Conservation (phyloP, 257 asterid species). For the Gentiana straminea region DNA sequence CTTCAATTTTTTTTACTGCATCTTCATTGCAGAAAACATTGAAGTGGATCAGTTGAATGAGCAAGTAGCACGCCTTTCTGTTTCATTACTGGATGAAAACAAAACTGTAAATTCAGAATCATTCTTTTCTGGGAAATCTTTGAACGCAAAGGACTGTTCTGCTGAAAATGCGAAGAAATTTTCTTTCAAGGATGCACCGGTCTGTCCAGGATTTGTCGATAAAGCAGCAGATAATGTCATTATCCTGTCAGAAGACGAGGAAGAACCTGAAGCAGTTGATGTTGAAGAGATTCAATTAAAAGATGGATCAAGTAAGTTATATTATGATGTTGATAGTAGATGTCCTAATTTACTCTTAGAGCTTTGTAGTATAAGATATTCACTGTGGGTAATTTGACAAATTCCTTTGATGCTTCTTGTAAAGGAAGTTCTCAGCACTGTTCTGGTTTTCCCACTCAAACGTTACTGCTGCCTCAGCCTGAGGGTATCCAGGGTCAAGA, state of each 20-base stretch:
- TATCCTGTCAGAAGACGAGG: slow-evolving; percentile 63
- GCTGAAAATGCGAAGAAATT: slow-evolving; percentile 24
- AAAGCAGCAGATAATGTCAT: slow-evolving; percentile 30
- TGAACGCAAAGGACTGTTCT: slow-evolving; percentile 15
- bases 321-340: slow-evolving; percentile 20
- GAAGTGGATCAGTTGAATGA: slow-evolving; percentile 51
- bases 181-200: slow-evolving; percentile 22
- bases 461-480: slow-evolving; percentile 16
- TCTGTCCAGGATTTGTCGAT: slow-evolving; percentile 17
- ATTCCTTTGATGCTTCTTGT: slow-evolving; percentile 18
- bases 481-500: slow-evolving; percentile 18
- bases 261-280: slow-evolving; percentile 36
- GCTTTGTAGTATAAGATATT: slow-evolving; percentile 16
- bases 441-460: slow-evolving; percentile 17
- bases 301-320: slow-evolving; percentile 19
- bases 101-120: slow-evolving; percentile 18
- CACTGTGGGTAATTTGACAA: not conserved
- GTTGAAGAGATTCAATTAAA: slow-evolving; percentile 15
- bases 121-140: slow-evolving; percentile 22
- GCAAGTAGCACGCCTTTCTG: slow-evolving; percentile 54
- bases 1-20: not conserved
- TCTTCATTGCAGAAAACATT: slow-evolving; percentile 46
- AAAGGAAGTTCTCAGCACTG: slow-evolving; percentile 19
- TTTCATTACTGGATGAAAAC: slow-evolving; percentile 40
- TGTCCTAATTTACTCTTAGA: slow-evolving; percentile 21